phyloP scores from a whole-genome alignment of 768 basidiomycete genomes.

The Boletus patriciae region DNA sequence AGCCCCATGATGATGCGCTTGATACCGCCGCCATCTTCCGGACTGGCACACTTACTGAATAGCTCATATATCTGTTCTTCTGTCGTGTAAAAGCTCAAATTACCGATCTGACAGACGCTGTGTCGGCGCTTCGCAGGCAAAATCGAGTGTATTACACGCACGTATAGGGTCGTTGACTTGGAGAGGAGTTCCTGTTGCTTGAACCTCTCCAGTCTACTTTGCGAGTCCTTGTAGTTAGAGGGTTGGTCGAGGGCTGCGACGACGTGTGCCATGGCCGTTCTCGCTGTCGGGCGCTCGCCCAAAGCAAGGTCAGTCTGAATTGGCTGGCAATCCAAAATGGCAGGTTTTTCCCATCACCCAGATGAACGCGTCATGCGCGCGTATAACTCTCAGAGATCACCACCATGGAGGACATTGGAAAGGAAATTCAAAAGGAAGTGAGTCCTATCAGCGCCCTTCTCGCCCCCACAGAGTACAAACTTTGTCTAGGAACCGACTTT shows the following conservation, averaged over 20 bases:
- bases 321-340: constrained; percentile 20
- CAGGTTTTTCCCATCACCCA: constrained; percentile 28
- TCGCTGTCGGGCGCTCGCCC: not conserved
- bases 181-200: constrained; percentile 78
- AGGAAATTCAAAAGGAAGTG: constrained; percentile 80
- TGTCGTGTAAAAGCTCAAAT: constrained; percentile 91
- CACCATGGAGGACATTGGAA: constrained; percentile 87
- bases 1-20: constrained; percentile 96
- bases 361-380: constrained; percentile 31
- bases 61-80: constrained; percentile 96
- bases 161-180: constrained; percentile 89
- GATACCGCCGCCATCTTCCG: constrained; percentile 85
- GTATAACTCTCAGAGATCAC: constrained; percentile 12
- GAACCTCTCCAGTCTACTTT: constrained; percentile 74
- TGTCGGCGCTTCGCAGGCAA: constrained; percentile 20
- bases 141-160: constrained; percentile 41
- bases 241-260: constrained; percentile 86
- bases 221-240: constrained; percentile 96
- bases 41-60: constrained; percentile 85
- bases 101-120: constrained; percentile 65
- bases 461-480: constrained; percentile 1
- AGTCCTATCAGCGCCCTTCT: constrained; percentile 25
- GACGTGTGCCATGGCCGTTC: constrained; percentile 75
- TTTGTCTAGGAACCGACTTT: constrained; percentile 79
- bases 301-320: not conserved